A percentile compares a stretch with the other conserved stretches of the same genome.
Evolutionary conservation across 106 monocot species (phyloP).

Genomic region (Phalaenopsis equestris): DNA sequence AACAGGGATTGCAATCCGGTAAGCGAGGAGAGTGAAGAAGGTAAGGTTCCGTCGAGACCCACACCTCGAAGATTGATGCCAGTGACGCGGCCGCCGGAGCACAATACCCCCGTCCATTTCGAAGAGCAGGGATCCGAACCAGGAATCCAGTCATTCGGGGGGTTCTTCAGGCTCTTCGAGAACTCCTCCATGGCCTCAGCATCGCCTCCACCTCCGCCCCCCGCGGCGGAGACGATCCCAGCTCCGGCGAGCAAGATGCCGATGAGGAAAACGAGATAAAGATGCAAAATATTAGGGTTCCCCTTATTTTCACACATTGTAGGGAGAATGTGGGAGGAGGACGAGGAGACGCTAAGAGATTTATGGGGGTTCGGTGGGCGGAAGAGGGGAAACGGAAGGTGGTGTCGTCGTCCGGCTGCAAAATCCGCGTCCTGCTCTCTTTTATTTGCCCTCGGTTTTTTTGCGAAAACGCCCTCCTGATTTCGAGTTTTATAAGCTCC

Average conservation of each 20-base stretch:
- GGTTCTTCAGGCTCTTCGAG: neutral
- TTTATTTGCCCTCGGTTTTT: neutral
- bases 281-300: neutral
- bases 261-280: neutral
- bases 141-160: constrained; percentile 5
- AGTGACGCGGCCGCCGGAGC: constrained; percentile 38
- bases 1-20: constrained; percentile 35
- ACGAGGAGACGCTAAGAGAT: neutral
- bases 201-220: constrained; percentile 2
- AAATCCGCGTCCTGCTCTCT: neutral
- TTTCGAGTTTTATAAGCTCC: neutral
- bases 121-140: constrained; percentile 7
- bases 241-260: neutral
- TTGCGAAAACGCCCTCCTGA: neutral
- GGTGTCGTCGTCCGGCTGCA: neutral
- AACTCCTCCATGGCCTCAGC: constrained; percentile 1
- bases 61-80: constrained; percentile 31
- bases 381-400: neutral
- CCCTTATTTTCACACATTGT: neutral
- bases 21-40: constrained; percentile 30
- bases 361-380: neutral
- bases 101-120: constrained; percentile 49
- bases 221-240: neutral
- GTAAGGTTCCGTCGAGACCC: constrained; percentile 31
- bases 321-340: neutral